Percentiles rank a stretch among this genome's conserved stretches.
These are phyloP conservation scores for Leptographium galeiforme DNA, from an alignment of 2,329 filamentous ascomycete species.

Conservation along the genomic window DNA sequence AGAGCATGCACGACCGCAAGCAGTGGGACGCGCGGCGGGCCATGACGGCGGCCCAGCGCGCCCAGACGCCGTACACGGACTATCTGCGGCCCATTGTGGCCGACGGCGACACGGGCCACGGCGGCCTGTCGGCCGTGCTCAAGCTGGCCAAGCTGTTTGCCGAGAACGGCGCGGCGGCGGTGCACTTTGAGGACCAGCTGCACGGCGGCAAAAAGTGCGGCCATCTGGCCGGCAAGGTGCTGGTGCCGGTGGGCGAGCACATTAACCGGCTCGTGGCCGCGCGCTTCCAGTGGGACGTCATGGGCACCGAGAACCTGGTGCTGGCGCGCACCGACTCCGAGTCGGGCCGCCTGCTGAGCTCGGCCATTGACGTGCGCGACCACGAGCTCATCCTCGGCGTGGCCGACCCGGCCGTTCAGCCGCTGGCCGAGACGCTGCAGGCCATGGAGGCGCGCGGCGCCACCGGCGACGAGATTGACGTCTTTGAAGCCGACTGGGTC, in stretches of 20 bases:
- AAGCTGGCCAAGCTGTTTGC: constrained; percentile 97
- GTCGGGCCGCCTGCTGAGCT: constrained; percentile 79
- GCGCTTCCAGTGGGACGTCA: constrained; percentile 95
- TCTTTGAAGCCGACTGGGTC: constrained; percentile 78
- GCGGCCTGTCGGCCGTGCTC: constrained; percentile 79
- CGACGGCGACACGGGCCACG: constrained; percentile 92
- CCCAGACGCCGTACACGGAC: constrained; percentile 65
- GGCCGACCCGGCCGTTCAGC: constrained; percentile 24
- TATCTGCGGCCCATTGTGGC: constrained; percentile 92
- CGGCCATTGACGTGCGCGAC: constrained; percentile 82
- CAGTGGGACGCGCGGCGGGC: constrained; percentile 79
- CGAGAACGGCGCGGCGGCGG: constrained; percentile 88
- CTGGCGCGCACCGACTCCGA: constrained; percentile 94
- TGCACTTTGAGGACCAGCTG: constrained; percentile 96
- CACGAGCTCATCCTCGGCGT: constrained; percentile 76
- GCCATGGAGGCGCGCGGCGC: constrained; percentile 77
- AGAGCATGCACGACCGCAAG: constrained; percentile 92
- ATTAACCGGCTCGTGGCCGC: constrained; percentile 88
- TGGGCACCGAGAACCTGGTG: constrained; percentile 89
- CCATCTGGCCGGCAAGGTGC: constrained; percentile 87
- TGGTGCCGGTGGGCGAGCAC: constrained; percentile 88
- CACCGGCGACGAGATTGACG: constrained; percentile 66
- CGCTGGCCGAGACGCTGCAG: constrained; percentile 63
- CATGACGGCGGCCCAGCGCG: constrained; percentile 59
- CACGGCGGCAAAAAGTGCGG: constrained; percentile 98